Conservation (phyloP, 1,284 basidiomycete genomes). For the Phenoliferia sp. region DNA sequence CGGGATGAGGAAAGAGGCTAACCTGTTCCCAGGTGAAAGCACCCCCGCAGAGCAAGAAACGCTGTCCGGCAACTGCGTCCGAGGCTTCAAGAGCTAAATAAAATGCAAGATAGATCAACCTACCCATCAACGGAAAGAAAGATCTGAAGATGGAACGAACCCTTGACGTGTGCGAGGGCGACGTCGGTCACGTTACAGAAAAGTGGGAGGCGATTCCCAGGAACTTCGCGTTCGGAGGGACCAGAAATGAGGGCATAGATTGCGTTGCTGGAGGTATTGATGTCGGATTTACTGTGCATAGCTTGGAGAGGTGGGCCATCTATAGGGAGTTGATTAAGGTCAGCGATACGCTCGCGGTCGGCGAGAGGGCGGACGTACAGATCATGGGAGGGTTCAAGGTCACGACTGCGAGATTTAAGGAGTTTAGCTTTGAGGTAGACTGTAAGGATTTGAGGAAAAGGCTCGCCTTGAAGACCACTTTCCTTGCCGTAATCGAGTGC, state of each 20-base stretch:
- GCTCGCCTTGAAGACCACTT: conserved; percentile 17
- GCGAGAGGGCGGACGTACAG: conserved; percentile 4
- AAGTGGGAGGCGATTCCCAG: conserved; percentile 41
- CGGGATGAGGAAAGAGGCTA: neutral
- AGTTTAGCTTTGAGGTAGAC: neutral
- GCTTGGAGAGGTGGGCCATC: conserved; percentile 26
- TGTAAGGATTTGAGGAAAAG: neutral
- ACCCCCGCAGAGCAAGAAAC: conserved; percentile 30
- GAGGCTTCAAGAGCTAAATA: conserved; percentile 16
- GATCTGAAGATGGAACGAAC: conserved; percentile 4
- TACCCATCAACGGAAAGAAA: neutral
- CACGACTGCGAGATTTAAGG: conserved; percentile 1
- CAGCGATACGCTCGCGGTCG: neutral
- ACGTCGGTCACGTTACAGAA: conserved; percentile 39
- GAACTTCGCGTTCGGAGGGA: conserved; percentile 28
- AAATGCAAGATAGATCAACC: neutral
- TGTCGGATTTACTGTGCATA: conserved; percentile 8
- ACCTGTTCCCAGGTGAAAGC: conserved; percentile 32
- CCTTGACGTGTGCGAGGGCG: conserved; percentile 39
- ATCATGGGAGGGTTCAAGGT: conserved; percentile 33
- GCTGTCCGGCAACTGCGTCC: conserved; percentile 20
- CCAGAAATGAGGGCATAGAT: conserved; percentile 35
- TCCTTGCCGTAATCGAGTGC: conserved; percentile 37
- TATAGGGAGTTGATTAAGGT: neutral
- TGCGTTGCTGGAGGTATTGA: conserved; percentile 31